Percentiles rank a stretch among this genome's conserved stretches.
phyloP scores from a whole-genome alignment of 2,329 filamentous ascomycete genomes.

The Epichloe elymi region DNA sequence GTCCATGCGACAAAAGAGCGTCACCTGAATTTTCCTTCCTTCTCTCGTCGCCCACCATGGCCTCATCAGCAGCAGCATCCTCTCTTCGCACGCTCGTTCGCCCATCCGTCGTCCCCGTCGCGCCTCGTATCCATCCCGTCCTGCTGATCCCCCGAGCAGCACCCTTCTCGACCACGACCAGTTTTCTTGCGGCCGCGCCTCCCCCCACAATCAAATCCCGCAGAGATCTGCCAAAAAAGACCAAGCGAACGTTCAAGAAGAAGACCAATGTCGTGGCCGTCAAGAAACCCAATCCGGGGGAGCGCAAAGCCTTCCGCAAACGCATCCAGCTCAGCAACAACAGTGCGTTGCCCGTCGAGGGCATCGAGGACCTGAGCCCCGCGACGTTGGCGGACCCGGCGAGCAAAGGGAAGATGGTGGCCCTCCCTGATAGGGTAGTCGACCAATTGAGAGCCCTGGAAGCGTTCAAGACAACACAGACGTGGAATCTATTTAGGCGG shows the following conservation, averaged over 20 bases:
- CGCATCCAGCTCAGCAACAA: conserved; percentile 86
- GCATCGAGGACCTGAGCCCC: conserved; percentile 46
- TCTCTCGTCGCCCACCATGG: not conserved
- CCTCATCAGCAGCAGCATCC: conserved; percentile 7
- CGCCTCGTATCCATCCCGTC: conserved; percentile 21
- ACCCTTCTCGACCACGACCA: conserved; percentile 26
- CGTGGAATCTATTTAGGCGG: conserved; percentile 73
- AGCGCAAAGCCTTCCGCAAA: conserved; percentile 78
- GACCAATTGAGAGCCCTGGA: conserved; percentile 74
- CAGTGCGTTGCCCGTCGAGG: conserved; percentile 70
- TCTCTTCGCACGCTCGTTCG: conserved; percentile 30
- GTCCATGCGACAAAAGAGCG: conserved; percentile 8
- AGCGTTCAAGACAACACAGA: conserved; percentile 83
- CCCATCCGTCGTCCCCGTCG: conserved; percentile 17
- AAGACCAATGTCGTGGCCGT: conserved; percentile 27
- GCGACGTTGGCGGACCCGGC: conserved; percentile 40
- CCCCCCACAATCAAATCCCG: conserved; percentile 22
- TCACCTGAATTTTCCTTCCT: not conserved
- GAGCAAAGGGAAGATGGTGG: conserved; percentile 53
- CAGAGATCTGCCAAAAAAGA: conserved; percentile 23
- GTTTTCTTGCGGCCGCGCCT: conserved; percentile 16
- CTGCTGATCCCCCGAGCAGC: conserved; percentile 17
- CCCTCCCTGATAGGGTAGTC: conserved; percentile 54
- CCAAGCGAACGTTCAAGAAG: conserved; percentile 40
- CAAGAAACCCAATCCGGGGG: conserved; percentile 60